Evolutionary conservation across 1,139 yeast species (phyloP), one percentile per base, ranked within the genome.

Genomic region (Nematodospora anomalae): DNA sequence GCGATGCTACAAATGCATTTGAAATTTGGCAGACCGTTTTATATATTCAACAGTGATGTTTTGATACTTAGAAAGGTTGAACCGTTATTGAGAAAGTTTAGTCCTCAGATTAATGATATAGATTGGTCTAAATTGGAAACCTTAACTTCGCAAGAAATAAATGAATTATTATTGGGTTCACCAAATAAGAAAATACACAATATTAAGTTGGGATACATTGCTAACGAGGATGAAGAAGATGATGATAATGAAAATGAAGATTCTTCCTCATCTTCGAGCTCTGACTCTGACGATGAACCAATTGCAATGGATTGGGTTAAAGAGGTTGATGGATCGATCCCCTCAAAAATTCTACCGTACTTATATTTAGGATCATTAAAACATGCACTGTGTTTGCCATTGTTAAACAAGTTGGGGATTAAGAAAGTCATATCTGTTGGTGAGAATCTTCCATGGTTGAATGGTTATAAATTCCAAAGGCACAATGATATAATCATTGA

Each of bases 391-490:
- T 77, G 82, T 49, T 71, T 83, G 3, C 76, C 79, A 4, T 60
- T 90, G 49, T 64, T 92, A 39, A 60, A 65, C 22, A 74, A 72
- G 35, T 61, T 92, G 15, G 92, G 89, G 0, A 87, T 92, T 38
- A 74, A 73, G 20, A 79, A 86, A 41, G 73, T 92, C 10, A 79
- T 92, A 5, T 83, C 95, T 2, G 96, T 92, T 6, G 98, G 97
- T 1, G 97, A 90, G 52, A 66, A 64, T 8, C 65, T 88, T n/a
- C 66, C 76, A 3, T 89, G 97, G 82, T 43, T 74, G 8, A 52
- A 55, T 30, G 67, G 65, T 1, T 47, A 51, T 27, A 57, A 49
- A 26, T 68, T 70, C 44, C 52, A 52, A 36, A 48, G 49, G 18
- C 43, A 52, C 21, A 51, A 66, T 42, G 57, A 60, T 12, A 50